Conservation (phyloP, 78 protist species). For the Cavenderia fasciculata region DNA sequence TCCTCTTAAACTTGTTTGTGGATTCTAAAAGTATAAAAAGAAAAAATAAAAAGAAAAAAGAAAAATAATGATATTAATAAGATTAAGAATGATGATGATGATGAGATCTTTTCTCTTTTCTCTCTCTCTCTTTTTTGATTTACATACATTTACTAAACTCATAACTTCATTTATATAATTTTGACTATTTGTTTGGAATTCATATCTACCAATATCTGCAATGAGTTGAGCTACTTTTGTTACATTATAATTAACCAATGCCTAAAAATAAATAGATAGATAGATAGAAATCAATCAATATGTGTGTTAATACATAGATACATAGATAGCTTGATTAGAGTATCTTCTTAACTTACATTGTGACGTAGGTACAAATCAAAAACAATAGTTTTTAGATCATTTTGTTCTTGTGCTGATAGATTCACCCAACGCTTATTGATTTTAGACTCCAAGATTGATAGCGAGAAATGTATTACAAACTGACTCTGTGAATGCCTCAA, state of each 20-base stretch:
- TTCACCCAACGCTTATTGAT: slow-evolving; percentile 27
- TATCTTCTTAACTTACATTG: neutral
- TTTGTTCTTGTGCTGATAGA: slow-evolving; percentile 4
- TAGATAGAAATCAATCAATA: neutral
- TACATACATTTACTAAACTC: slow-evolving; percentile 34
- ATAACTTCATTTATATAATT: slow-evolving; percentile 19
- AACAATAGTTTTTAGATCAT: neutral
- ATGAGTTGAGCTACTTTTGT: slow-evolving; percentile 50
- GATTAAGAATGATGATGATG: neutral
- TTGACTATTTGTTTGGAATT: slow-evolving; percentile 1
- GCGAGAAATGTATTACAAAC: slow-evolving; percentile 33
- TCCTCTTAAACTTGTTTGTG: slow-evolving; percentile 63
- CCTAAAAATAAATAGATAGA: neutral
- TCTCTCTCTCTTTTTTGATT: neutral
- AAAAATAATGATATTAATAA: neutral
- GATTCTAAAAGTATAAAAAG: slow-evolving; percentile 8
- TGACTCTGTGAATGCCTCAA: slow-evolving; percentile 18
- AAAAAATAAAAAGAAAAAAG: neutral
- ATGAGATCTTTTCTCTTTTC: neutral
- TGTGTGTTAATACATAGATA: too few relatives aligned
- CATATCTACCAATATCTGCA: slow-evolving; percentile 65
- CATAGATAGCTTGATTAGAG: neutral
- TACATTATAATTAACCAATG: neutral
- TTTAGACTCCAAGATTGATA: slow-evolving; percentile 30
- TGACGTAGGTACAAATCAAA: slow-evolving; percentile 30